These are phyloP conservation scores for Penicillium crystallinum DNA, from an alignment of 495 filamentous ascomycete genomes.

Conservation along the genomic window DNA sequence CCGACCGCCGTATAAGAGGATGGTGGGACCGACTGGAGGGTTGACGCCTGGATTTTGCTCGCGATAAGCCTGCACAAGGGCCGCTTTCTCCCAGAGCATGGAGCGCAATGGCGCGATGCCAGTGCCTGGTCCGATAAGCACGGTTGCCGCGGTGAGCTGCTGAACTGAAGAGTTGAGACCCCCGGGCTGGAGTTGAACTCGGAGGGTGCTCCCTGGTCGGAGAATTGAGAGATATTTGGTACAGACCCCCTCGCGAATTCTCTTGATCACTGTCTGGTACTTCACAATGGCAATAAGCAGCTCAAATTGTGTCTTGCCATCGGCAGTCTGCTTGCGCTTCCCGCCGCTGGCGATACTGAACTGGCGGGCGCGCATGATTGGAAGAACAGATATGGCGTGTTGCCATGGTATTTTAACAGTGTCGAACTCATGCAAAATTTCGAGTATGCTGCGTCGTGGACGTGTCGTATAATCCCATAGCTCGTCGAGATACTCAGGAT, in stretches of 20 bases:
- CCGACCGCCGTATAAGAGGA: conserved; percentile 76
- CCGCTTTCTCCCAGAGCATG: conserved; percentile 64
- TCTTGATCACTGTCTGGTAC: conserved; percentile 83
- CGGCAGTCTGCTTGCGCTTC: conserved; percentile 33
- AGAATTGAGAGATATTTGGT: conserved; percentile 77
- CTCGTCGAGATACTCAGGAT: conserved; percentile 75
- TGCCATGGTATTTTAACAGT: conserved; percentile 76
- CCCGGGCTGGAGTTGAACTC: conserved; percentile 54
- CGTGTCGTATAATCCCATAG: conserved; percentile 94
- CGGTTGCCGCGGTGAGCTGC: conserved; percentile 50
- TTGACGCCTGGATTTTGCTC: conserved; percentile 29
- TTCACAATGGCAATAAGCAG: conserved; percentile 87
- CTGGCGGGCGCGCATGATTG: conserved; percentile 68
- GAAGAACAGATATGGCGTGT: conserved; percentile 64
- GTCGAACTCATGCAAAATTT: conserved; percentile 86
- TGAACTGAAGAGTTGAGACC: conserved; percentile 47
- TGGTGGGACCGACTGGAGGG: conserved; percentile 27
- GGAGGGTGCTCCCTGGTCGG: conserved; percentile 48
- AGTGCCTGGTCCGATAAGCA: conserved; percentile 86
- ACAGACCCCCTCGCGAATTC: conserved; percentile 80
- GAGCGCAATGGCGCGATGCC: conserved; percentile 85
- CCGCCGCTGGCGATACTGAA: conserved; percentile 86
- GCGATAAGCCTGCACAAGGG: conserved; percentile 34
- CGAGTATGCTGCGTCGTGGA: conserved; percentile 83
- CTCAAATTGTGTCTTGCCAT: conserved; percentile 54